phyloP scores from a whole-genome alignment of 1,284 basidiomycete species.

The Wolfiporia cocos region DNA sequence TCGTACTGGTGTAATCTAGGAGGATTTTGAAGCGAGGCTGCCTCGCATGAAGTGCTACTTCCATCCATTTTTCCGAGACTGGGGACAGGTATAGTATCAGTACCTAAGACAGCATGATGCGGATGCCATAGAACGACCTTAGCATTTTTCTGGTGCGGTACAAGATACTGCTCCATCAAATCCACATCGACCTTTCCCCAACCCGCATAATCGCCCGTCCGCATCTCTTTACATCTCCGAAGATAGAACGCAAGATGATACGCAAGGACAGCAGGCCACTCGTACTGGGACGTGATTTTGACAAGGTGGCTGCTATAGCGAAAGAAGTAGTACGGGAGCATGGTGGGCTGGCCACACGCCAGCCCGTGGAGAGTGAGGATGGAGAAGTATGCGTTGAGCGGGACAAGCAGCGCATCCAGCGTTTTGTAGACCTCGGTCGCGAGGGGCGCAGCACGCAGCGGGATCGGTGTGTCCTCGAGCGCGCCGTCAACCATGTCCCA shows the following conservation, averaged over 20 bases:
- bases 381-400: constrained; percentile 29
- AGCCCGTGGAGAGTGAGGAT: constrained; percentile 26
- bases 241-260: constrained; percentile 30
- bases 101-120: constrained; percentile 1
- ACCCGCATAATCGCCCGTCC: constrained; percentile 23
- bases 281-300: constrained; percentile 26
- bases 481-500: constrained; percentile 25
- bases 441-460: constrained; percentile 19
- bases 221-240: constrained; percentile 28
- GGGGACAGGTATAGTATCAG: constrained; percentile 3
- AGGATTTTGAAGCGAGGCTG: background rate
- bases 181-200: constrained; percentile 27
- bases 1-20: constrained; percentile 11
- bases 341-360: constrained; percentile 19
- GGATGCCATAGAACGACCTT: constrained; percentile 17
- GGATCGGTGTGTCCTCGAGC: constrained; percentile 20
- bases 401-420: constrained; percentile 28
- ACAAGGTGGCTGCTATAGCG: constrained; percentile 26
- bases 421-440: constrained; percentile 25
- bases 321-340: constrained; percentile 26
- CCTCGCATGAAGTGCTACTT: constrained; percentile 1
- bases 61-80: constrained; percentile 10
- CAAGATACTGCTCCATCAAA: constrained; percentile 27
- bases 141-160: constrained; percentile 22
- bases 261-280: constrained; percentile 27